phyloP scores from a whole-genome alignment of 169 alveolate genomes.

The Miamiensis avidus region DNA sequence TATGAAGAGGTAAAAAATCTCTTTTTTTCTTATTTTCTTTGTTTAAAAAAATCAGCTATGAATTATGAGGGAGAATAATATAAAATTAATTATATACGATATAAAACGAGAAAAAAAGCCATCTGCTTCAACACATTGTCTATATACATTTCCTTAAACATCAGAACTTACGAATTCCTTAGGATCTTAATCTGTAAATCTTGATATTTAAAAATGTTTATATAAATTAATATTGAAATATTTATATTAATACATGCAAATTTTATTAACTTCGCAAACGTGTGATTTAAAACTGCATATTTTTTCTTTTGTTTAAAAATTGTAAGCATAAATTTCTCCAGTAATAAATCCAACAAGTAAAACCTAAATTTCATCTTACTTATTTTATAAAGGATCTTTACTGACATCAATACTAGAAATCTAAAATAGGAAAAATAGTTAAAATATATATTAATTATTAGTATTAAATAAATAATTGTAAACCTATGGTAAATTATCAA shows the following conservation, averaged over 20 bases:
- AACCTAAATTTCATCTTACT: not conserved
- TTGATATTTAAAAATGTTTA: not conserved
- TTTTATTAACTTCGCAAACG: not conserved
- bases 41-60: too few relatives aligned
- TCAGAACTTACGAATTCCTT: not conserved
- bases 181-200: not conserved
- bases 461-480: too few relatives aligned
- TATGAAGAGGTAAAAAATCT: too few relatives aligned
- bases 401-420: not conserved
- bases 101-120: not conserved
- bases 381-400: too few relatives aligned
- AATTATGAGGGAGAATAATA: too few relatives aligned
- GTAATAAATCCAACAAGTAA: not conserved
- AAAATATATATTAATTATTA: too few relatives aligned
- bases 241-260: not conserved
- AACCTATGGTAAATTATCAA: not conserved
- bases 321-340: not conserved
- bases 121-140: not conserved
- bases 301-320: not conserved
- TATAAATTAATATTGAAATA: too few relatives aligned
- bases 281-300: not conserved
- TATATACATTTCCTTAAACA: not conserved
- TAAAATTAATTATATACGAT: not conserved
- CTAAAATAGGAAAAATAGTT: not conserved
- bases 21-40: too few relatives aligned